Evolutionary conservation across 768 basidiomycete species (phyloP).

Genomic region (Phylloporus scabripes): DNA sequence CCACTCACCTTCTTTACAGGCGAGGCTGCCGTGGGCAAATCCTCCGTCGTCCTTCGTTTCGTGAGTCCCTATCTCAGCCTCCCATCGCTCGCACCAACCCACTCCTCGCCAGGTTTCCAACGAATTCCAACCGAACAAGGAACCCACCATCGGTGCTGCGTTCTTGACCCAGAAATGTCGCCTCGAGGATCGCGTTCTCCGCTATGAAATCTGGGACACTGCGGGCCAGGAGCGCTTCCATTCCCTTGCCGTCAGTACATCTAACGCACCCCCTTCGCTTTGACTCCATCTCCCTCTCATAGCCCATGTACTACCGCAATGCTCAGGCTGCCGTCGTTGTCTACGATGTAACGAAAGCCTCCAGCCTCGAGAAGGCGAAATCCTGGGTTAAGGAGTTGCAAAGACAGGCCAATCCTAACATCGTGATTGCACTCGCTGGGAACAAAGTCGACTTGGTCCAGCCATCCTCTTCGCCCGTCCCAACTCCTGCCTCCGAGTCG

Average conservation of each 20-base stretch:
- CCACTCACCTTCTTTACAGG: constrained; percentile 42
- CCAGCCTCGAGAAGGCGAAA: constrained; percentile 96
- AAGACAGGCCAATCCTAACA: constrained; percentile 97
- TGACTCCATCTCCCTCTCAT: constrained; percentile 5
- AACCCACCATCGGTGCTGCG: constrained; percentile 96
- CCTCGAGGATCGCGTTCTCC: constrained; percentile 86
- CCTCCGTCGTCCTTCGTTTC: constrained; percentile 96
- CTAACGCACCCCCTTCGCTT: not conserved
- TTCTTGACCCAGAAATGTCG: constrained; percentile 95
- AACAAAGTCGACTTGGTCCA: constrained; percentile 95
- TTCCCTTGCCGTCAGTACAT: constrained; percentile 75
- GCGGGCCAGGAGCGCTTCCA: constrained; percentile 97
- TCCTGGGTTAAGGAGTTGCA: constrained; percentile 99
- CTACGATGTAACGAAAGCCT: constrained; percentile 94
- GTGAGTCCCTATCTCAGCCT: constrained; percentile 42
- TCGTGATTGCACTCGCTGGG: constrained; percentile 96
- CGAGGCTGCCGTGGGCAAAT: constrained; percentile 98
- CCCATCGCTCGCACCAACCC: not conserved
- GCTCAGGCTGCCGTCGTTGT: constrained; percentile 98
- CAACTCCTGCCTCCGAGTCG: constrained; percentile 54
- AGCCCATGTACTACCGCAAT: constrained; percentile 99
- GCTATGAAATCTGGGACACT: constrained; percentile 98
- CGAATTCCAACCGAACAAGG: constrained; percentile 98
- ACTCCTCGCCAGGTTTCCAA: constrained; percentile 65
- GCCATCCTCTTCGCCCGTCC: constrained; percentile 46